Percentiles rank a stretch among this genome's conserved stretches.
Conservation (phyloP, 345 rosid species). For the Leavenworthia alabamica region DNA sequence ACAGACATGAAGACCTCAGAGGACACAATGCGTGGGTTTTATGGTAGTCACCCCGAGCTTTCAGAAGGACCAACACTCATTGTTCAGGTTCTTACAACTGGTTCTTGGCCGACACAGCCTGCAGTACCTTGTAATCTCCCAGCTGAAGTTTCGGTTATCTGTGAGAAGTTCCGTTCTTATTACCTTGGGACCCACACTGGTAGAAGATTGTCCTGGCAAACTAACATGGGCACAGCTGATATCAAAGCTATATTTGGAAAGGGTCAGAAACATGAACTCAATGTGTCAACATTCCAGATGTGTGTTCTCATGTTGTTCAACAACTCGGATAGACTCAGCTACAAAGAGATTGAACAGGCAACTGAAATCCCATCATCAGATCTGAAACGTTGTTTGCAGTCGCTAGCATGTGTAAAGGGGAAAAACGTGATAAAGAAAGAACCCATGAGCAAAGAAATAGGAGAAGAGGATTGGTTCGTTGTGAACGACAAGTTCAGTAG, state of each 20-base stretch:
- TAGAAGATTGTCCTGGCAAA: constrained; percentile 93
- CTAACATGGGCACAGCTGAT: constrained; percentile 99
- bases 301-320: constrained; percentile 91
- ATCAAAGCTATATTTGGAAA: constrained; percentile 82
- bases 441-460: constrained; percentile 95
- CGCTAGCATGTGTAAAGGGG: constrained; percentile 87
- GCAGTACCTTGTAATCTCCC: constrained; percentile 83
- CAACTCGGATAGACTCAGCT: constrained; percentile 71
- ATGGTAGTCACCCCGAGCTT: constrained; percentile 63
- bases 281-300: constrained; percentile 97
- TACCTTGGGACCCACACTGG: constrained; percentile 98
- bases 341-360: constrained; percentile 91
- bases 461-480: constrained; percentile 71
- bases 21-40: constrained; percentile 86
- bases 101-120: constrained; percentile 97
- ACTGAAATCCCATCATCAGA: constrained; percentile 82
- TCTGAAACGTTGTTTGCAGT: constrained; percentile 87
- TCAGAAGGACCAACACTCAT: constrained; percentile 80
- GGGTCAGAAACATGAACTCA: constrained; percentile 97
- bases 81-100: constrained; percentile 93
- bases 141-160: constrained; percentile 70
- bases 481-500: constrained; percentile 90
- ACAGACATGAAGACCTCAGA: constrained; percentile 98
- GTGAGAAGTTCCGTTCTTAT: constrained; percentile 89
- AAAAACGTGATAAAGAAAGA: constrained; percentile 93